Evolutionary conservation across 129 eudicot genomes (phyloP), one percentile per base, ranked within the genome.

Genomic region (Centrapalus pauciflorus): DNA sequence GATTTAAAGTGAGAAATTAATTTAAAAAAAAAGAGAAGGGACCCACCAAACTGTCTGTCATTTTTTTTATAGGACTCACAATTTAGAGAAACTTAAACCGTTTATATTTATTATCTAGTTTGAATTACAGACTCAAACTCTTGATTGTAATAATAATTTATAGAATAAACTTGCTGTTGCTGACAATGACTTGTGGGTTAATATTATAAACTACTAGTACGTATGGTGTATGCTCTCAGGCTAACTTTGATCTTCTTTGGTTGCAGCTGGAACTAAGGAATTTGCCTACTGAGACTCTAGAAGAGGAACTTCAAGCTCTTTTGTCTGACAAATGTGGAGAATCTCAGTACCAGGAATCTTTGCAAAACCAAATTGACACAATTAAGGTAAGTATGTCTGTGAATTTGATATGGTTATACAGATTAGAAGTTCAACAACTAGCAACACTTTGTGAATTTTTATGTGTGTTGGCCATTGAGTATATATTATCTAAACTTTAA

Each of bases 291-390:
- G 69, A 63, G 73, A 64, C 76, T 11, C 72, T 91, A 63, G 82
- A 87, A 75, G 96, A 83, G 74, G 95, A 91, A 74, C 72, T 80
- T 32, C 89, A 80, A 79, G 95, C 82, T 56, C 80, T 85, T 61
- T 55, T 58, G 55, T 81, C 94, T 5, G 98, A 87, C 72, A 85
- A 85, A 81, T 69, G 66, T 75, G 95, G 82, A 58, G 96, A 80
- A 81, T 67, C 72, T 7, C 87, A 85, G 83, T 91, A 81, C 71
- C 68, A 76, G 79, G 85, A 83, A 69, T 76, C 94, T 29, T 65
- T 91, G 62, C 88, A 83, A 71, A 76, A 45, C 78, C 98, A 79
- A 74, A 77, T 83, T 41, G 66, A 55, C 72, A 75, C 62, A 68
- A 30, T 87, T 37, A 87, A 81, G 85, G 98, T 91, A 58, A 64